Percentiles rank a stretch among this genome's conserved stretches.
phyloP scores from a whole-genome alignment of 1,284 basidiomycete genomes.

The Ceratorhiza oryzae-sativae region DNA sequence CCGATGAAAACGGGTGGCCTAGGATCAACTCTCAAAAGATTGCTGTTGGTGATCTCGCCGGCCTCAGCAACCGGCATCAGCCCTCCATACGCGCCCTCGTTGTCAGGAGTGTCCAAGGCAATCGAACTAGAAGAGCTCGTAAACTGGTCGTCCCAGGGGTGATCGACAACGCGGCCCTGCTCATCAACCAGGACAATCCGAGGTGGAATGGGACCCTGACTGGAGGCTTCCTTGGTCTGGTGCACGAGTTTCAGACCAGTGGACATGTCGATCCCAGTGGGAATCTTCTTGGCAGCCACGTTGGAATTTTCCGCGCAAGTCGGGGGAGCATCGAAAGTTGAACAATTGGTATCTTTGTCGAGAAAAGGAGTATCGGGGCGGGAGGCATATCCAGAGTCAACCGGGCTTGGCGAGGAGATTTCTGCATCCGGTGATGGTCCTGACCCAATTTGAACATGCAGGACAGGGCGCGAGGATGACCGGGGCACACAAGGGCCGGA shows the following conservation, averaged over 20 bases:
- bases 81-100: conserved; percentile 27
- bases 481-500: neutral
- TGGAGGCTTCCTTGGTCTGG: conserved; percentile 23
- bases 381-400: conserved; percentile 32
- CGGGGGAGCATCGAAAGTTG: neutral
- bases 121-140: neutral
- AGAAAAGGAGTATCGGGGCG: conserved; percentile 24
- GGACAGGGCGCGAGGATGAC: conserved; percentile 13
- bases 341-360: neutral
- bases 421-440: neutral
- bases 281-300: neutral
- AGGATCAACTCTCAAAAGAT: neutral
- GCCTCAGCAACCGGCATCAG: neutral
- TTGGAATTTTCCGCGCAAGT: neutral
- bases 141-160: neutral
- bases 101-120: neutral
- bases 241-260: neutral
- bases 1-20: neutral
- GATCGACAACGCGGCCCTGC: conserved; percentile 11
- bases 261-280: neutral
- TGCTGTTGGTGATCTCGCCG: neutral
- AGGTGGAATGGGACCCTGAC: conserved; percentile 28
- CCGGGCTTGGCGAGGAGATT: conserved; percentile 15
- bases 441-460: neutral
- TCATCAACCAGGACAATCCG: conserved; percentile 27